A percentile compares a stretch with the other conserved stretches of the same genome.
Conservation (phyloP, 2,329 filamentous ascomycete species). For the Xylaria sp. region DNA sequence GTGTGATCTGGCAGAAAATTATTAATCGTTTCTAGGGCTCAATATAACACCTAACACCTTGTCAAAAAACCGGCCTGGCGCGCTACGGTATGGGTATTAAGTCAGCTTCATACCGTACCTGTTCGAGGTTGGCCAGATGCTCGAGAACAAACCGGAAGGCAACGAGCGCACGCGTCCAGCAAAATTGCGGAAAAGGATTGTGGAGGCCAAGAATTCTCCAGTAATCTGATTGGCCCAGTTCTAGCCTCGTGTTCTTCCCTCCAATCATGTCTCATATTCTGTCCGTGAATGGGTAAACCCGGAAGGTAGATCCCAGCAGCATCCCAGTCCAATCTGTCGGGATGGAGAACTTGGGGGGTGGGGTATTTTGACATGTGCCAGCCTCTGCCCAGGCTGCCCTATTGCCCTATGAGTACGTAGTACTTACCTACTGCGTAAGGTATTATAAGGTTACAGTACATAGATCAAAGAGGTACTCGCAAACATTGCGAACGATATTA, state of each 20-base stretch:
- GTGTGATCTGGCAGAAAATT: no score
- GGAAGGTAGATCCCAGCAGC: constrained; percentile 46
- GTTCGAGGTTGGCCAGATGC: not conserved
- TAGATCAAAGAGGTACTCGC: no score
- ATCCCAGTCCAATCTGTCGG: constrained; percentile 47
- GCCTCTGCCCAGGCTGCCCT: not conserved
- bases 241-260: constrained; percentile 29
- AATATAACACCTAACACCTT: no score
- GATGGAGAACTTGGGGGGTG: constrained; percentile 6
- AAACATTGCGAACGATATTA: not conserved
- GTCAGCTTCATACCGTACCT: constrained; percentile 21
- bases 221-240: constrained; percentile 25
- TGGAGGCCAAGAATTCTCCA: constrained; percentile 9
- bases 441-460: no score
- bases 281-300: constrained; percentile 44
- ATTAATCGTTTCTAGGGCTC: no score
- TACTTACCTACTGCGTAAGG: no score
- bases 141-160: constrained; percentile 41
- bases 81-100: no score
- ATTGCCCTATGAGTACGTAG: not conserved
- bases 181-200: constrained; percentile 34
- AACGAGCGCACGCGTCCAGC: constrained; percentile 32
- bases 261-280: constrained; percentile 38
- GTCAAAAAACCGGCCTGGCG: no score
- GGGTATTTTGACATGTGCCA: constrained; percentile 19